Evolutionary conservation across 768 basidiomycete genomes (phyloP), one percentile per base, ranked within the genome.

Genomic region (Pholiota conissans): DNA sequence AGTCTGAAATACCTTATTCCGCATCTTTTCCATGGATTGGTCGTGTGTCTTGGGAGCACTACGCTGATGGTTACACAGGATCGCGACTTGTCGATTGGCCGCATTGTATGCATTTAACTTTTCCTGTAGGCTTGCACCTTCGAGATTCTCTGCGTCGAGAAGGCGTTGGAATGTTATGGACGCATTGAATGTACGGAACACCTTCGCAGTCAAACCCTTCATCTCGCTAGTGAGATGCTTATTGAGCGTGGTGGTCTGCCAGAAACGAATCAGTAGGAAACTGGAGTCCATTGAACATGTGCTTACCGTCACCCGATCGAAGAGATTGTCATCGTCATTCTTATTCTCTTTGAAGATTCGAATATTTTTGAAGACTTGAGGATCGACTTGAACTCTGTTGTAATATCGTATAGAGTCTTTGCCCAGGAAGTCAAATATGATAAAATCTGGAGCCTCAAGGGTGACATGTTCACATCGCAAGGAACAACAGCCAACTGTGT

Each of bases 121-220:
- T 78, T 99, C 96, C 65, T 95, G 92, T n/a, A 93, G 78, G 2
- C 90, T 87, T 1, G 84, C 87, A 63, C 85, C 77, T 63, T 79
- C 77, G 40, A 82, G 69, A 6, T 73, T 67, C 52, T 84, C 83
- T 60, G 86, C 81, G 64, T 95, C 92, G 59, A 98, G 77, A 61
- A 96, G 86, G 45, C 90, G 80, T 69, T 98, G 94, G 79, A 98
- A 97, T 2, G 96, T 97, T 69, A 85, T 87, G 24, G 97, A 98
- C 22, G 97, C 97, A 67, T 99, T 99, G 78, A 91, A 99, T 51
- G 97, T 99, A 93, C 97, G 96, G 81, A 99, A 99, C 26, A 99
- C 97, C 72, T 99, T 99, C 57, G 97, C 97, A 0, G 97, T 96
- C 26, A 99, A 82, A 16, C 97, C 97, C 60, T 95, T 92, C 97